Base-by-base conservation (phyloP, 1,284 basidiomycete genomes). In the Moesziomyces parantarcticus region DNA sequence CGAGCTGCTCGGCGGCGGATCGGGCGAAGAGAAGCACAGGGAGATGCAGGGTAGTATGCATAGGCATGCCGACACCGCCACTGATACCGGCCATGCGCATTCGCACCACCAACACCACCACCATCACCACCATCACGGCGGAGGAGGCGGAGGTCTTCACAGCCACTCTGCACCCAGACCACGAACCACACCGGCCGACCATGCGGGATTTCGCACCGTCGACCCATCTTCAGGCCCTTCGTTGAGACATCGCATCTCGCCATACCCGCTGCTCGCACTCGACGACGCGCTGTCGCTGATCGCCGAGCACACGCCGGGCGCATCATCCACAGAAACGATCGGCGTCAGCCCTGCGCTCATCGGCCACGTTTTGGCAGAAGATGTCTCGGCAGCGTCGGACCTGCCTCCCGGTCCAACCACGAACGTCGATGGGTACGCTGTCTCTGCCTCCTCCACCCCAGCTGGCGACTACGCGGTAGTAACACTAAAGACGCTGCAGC, bases 391-490 rank as follows among this genome's bases (percentile, higher is more conserved):
- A 1, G 84, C 88, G 0, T 85, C 88, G 42, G 86, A 92, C 75
- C 65, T 84, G 0, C 84, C 84, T 1, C 67, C 66, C 2, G 71
- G 66, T 0, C 84, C 86, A 5, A 92, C 92, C 0, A 93, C 92
- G 7, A 94, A 90, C 67, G 92, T 93, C 11, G 93, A 94, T 80
- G 93, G 93, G 1, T 95, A 95, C 80, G 93, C 93, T 1, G 83
- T 94, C 2, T 88, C 74, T 41, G 73, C 84, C 3, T 40, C 54
- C 40, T 45, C 65, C 9, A 74, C 75, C 0, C 58, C 86, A 0
- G 87, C 89, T 4, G 91, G 90, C 4, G 84, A 87, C 7, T 94
- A 92, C 85, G 85, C 85, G n/a, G 92, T 93, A 7, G 81, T 92
- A 21, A 92, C 90, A 3, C 85, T 89, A 1, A 36, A 52, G 2